phyloP scores from a whole-genome alignment of 768 basidiomycete species.

The Inosperma sp. region DNA sequence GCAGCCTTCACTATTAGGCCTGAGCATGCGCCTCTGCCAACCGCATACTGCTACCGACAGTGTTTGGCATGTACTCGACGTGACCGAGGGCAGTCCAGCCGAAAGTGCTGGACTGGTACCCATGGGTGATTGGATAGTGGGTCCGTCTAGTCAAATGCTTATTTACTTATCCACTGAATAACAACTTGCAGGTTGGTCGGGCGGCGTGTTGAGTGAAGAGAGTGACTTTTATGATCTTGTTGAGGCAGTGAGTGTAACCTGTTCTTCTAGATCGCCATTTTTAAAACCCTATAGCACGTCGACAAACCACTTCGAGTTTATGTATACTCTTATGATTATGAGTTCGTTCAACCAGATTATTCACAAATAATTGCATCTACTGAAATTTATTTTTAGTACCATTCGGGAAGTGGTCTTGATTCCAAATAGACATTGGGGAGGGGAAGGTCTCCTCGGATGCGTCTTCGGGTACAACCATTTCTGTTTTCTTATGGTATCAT shows the following conservation, averaged over 20 bases:
- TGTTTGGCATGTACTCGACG: slow-evolving; percentile 98
- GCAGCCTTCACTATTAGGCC: slow-evolving; percentile 87
- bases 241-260: slow-evolving; percentile 63
- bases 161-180: slow-evolving; percentile 21
- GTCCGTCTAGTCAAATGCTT: slow-evolving; percentile 19
- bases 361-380: slow-evolving; percentile 1
- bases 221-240: slow-evolving; percentile 96
- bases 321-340: slow-evolving; percentile 96
- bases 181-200: slow-evolving; percentile 87
- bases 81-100: slow-evolving; percentile 92
- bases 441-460: slow-evolving; percentile 91
- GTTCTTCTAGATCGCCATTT: background rate
- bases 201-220: slow-evolving; percentile 85
- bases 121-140: slow-evolving; percentile 59
- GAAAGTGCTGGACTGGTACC: slow-evolving; percentile 96
- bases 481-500: background rate
- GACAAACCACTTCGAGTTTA: slow-evolving; percentile 93
- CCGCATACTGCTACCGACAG: slow-evolving; percentile 85
- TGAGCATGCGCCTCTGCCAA: slow-evolving; percentile 91
- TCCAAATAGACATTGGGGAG: slow-evolving; percentile 96
- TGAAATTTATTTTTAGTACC: slow-evolving; percentile 48
- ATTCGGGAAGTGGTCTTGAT: slow-evolving; percentile 91
- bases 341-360: slow-evolving; percentile 49
- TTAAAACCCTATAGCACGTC: slow-evolving; percentile 58
- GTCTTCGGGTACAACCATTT: slow-evolving; percentile 75